Conservation (phyloP, 2,329 filamentous ascomycete genomes). For the Colletotrichum sojae region DNA sequence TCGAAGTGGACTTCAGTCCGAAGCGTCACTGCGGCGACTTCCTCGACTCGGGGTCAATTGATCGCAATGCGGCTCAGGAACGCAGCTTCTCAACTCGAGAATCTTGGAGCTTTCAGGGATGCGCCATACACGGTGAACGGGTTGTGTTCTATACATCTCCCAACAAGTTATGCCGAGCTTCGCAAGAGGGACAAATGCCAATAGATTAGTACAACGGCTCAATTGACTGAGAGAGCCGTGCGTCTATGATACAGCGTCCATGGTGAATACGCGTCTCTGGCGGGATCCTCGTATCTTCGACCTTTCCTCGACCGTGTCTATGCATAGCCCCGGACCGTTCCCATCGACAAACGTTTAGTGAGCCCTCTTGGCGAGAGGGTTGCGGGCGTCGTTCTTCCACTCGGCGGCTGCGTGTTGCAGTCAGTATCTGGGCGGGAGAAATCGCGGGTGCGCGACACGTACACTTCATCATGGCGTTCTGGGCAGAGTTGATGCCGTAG, state of each 20-base stretch:
- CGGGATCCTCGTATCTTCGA: constrained; percentile 15
- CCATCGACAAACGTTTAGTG: constrained; percentile 56
- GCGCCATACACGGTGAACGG: no score
- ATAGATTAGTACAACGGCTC: constrained; percentile 34
- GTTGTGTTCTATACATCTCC: no score
- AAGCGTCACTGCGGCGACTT: background rate
- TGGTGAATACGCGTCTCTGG: constrained; percentile 30
- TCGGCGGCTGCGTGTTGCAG: constrained; percentile 77
- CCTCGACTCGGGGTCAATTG: background rate
- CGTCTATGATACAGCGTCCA: constrained; percentile 43
- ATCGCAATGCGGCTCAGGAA: background rate
- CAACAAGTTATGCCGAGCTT: background rate
- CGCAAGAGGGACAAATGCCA: background rate
- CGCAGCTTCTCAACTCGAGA: background rate
- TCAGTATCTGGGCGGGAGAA: constrained; percentile 43
- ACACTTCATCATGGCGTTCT: constrained; percentile 85
- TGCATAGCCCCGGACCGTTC: constrained; percentile 32
- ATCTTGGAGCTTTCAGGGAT: no score
- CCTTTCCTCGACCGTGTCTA: constrained; percentile 26
- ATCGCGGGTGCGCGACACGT: constrained; percentile 49
- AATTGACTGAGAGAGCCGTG: constrained; percentile 36
- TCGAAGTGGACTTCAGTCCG: constrained; percentile 18
- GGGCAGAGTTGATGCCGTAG: constrained; percentile 91
- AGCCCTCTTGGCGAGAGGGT: constrained; percentile 71
- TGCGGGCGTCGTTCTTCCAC: constrained; percentile 97